These are phyloP conservation scores for Fusarium chlamydosporum DNA, from an alignment of 2,329 filamentous ascomycete genomes.

Conservation along the genomic window DNA sequence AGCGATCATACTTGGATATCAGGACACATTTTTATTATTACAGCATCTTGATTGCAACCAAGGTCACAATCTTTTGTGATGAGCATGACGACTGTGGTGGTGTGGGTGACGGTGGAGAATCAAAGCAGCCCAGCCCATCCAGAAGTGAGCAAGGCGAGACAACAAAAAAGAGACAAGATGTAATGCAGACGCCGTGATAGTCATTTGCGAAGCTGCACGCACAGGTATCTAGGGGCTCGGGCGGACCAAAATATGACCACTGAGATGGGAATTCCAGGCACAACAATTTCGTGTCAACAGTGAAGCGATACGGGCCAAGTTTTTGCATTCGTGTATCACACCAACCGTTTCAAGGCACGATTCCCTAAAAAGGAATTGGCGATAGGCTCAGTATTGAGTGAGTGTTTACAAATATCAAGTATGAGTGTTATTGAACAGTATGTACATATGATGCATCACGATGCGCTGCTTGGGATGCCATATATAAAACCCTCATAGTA, in stretches of 20 bases:
- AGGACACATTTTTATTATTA: slow-evolving; percentile 2
- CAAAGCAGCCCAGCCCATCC: slow-evolving; percentile 17
- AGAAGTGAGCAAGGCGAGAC: slow-evolving; percentile 16
- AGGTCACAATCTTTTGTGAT: slow-evolving; percentile 11
- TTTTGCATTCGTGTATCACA: slow-evolving; percentile 26
- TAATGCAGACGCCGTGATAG: slow-evolving; percentile 34
- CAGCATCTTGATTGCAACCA: slow-evolving; percentile 7
- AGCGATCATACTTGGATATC: neutral
- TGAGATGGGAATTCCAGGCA: slow-evolving; percentile 18
- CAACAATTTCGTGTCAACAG: slow-evolving; percentile 21
- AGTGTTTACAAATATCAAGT: neutral
- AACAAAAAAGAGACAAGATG: slow-evolving; percentile 24
- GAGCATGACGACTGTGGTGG: slow-evolving; percentile 31
- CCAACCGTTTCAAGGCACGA: slow-evolving; percentile 32
- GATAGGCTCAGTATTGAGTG: slow-evolving; percentile 36
- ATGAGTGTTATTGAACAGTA: neutral
- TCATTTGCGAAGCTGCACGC: slow-evolving; percentile 37
- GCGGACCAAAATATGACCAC: slow-evolving; percentile 35
- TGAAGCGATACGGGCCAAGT: slow-evolving; percentile 8
- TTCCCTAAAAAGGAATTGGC: slow-evolving; percentile 46
- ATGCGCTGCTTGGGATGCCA: neutral
- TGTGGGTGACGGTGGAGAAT: slow-evolving; percentile 39
- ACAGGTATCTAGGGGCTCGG: slow-evolving; percentile 25
- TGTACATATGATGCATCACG: neutral
- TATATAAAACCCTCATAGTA: slow-evolving; percentile 17